Base-by-base conservation (phyloP, 2,329 filamentous ascomycete genomes). In the Elsinoe fawcettii region DNA sequence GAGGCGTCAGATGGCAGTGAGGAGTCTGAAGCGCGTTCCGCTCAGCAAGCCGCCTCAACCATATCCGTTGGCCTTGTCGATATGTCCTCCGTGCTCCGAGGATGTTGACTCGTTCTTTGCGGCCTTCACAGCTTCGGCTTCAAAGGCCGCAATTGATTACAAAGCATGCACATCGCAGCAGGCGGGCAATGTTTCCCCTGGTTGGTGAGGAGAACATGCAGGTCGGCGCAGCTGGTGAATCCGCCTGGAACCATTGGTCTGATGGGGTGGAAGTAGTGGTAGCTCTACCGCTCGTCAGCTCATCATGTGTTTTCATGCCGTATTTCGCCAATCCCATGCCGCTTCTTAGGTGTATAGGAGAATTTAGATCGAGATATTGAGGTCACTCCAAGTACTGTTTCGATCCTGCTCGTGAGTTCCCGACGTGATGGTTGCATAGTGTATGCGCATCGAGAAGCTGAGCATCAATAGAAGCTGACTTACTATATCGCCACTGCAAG, bases 111-210 rank as follows among this genome's bases (percentile, higher is more conserved):
- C 27, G 5, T 5, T 30, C 39, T 18, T 43, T 3, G 8, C 3
- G 6, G 8, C 14, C 20, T 16, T 34, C n/a, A 51, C 1, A 51
- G 27, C 25, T 51, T 51, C 46, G 46, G 25, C 46, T 51, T 51
- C 16, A 34, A 11, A 2, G 46, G 46, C 16, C 46, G 20, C 25
- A 32, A 18, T 16, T 18, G 16, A 12, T 18, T 34, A 16, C 27
- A 51, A 2, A 32, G 7, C 9, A 51, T 14, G 25, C 25, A 51
- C 27, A 32, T 32, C 12, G 46, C 30, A 30, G 46, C 25, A 34
- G 46, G 46, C 16, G 46, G 46, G 25, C 46, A 51, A 16, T 32
- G 25, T 34, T 34, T 51, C 46, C 46, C 30, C 27, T 51, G 46
- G 12, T 22, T 32, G n/a, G 25, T 18, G 46, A 51, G 25, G 8